These are phyloP conservation scores for Candida vartiovaarae DNA, from an alignment of 805 yeast species.

Conservation along the genomic window DNA sequence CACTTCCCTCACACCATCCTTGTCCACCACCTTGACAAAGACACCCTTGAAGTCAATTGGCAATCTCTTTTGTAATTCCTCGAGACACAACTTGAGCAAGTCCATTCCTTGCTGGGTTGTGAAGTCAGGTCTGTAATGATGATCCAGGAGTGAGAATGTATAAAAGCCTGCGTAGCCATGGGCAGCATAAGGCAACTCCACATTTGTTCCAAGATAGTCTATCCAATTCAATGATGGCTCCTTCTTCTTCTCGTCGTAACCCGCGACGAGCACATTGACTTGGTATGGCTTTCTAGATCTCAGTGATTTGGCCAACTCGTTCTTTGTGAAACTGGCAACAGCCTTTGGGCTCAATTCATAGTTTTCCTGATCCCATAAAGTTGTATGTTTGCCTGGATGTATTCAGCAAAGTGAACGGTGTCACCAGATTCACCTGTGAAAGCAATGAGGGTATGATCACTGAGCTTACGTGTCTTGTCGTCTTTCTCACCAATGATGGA, in stretches of 20 bases:
- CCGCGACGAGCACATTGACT: constrained; percentile 85
- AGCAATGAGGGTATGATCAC: constrained; percentile 75
- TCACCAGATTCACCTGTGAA: constrained; percentile 96
- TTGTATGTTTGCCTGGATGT: constrained; percentile 86
- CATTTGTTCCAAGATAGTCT: constrained; percentile 90
- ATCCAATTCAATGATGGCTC: constrained; percentile 77
- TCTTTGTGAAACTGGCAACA: constrained; percentile 82
- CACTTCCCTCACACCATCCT: constrained; percentile 47
- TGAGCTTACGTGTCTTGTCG: constrained; percentile 71
- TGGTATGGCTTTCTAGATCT: constrained; percentile 96
- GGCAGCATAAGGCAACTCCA: constrained; percentile 90
- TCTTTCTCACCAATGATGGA: constrained; percentile 72
- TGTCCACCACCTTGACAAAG: constrained; percentile 55
- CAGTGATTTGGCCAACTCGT: constrained; percentile 76
- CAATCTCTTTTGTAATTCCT: constrained; percentile 76
- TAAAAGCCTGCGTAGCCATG: constrained; percentile 99
- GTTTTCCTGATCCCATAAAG: constrained; percentile 81
- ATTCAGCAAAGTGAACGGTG: constrained; percentile 91
- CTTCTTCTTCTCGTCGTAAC: constrained; percentile 54
- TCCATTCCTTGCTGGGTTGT: constrained; percentile 70
- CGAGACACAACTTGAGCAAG: constrained; percentile 63
- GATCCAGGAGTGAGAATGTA: constrained; percentile 82
- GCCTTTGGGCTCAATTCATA: constrained; percentile 79
- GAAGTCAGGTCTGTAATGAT: constrained; percentile 77
- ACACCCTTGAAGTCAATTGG: constrained; percentile 94